phyloP scores from a whole-genome alignment of 768 basidiomycete species.

The Leucosporidium creatinivorum region DNA sequence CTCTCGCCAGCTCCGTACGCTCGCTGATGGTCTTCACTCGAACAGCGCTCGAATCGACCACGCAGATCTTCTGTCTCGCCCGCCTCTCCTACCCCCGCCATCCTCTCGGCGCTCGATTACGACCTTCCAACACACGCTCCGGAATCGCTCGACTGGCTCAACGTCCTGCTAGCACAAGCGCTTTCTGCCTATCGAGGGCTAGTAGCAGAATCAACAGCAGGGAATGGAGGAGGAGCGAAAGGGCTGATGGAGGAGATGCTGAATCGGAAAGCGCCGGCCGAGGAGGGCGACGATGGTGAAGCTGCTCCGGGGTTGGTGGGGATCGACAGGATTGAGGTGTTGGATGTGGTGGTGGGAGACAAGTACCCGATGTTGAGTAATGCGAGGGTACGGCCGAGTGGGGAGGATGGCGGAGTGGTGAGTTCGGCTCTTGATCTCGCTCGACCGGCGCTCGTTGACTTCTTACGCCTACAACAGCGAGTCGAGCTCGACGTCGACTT shows the following conservation, averaged over 20 bases:
- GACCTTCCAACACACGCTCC: slow-evolving; percentile 45
- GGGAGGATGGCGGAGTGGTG: slow-evolving; percentile 42
- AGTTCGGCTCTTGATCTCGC: neutral
- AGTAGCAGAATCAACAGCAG: slow-evolving; percentile 14
- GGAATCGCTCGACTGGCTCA: slow-evolving; percentile 90
- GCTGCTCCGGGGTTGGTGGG: slow-evolving; percentile 38
- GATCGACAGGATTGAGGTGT: slow-evolving; percentile 36
- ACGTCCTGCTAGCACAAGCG: slow-evolving; percentile 70
- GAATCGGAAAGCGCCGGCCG: slow-evolving; percentile 36
- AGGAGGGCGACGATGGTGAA: slow-evolving; percentile 1
- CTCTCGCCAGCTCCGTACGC: slow-evolving; percentile 9
- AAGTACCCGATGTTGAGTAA: slow-evolving; percentile 65
- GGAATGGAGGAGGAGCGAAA: slow-evolving; percentile 39
- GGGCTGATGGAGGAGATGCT: slow-evolving; percentile 44
- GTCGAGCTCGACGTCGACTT: slow-evolving; percentile 79
- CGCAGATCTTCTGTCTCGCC: slow-evolving; percentile 36
- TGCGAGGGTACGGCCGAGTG: slow-evolving; percentile 54
- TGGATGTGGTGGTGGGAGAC: slow-evolving; percentile 36
- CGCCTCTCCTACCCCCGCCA: slow-evolving; percentile 38
- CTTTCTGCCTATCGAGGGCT: slow-evolving; percentile 29
- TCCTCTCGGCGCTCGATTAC: slow-evolving; percentile 43
- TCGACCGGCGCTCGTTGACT: neutral
- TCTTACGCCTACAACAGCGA: slow-evolving; percentile 48
- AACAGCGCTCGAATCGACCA: slow-evolving; percentile 18
- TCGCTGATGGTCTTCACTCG: neutral